These are phyloP conservation scores for Tulasnella sp. DNA, from an alignment of 768 basidiomycete species.

Conservation along the genomic window DNA sequence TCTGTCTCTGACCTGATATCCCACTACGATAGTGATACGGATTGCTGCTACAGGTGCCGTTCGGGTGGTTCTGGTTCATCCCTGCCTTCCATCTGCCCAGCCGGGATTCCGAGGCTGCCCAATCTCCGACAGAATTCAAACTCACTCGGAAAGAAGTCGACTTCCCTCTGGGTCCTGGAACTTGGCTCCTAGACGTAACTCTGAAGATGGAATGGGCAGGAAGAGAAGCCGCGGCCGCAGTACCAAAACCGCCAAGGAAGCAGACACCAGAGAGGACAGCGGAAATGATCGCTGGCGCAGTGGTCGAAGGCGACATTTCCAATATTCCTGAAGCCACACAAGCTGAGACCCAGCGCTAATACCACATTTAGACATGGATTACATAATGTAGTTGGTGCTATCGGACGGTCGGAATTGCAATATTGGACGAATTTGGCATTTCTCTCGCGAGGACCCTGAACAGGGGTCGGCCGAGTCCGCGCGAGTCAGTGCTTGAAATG, in stretches of 20 bases:
- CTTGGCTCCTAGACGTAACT: conserved; percentile 51
- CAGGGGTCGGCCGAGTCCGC: background rate
- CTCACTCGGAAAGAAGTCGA: conserved; percentile 61
- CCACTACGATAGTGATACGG: background rate
- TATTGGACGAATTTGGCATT: background rate
- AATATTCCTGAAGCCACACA: background rate
- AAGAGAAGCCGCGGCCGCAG: conserved; percentile 15
- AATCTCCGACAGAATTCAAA: conserved; percentile 21
- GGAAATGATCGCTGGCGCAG: background rate
- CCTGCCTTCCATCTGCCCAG: conserved; percentile 65
- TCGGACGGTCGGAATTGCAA: background rate
- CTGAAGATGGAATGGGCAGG: conserved; percentile 45
- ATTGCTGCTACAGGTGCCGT: conserved; percentile 39
- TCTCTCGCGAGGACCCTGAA: background rate
- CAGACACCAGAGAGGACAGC: background rate
- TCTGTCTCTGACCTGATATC: background rate
- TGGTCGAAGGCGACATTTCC: background rate
- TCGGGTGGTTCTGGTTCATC: conserved; percentile 82
- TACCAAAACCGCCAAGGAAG: conserved; percentile 18
- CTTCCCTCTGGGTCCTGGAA: conserved; percentile 66
- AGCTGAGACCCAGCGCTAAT: background rate
- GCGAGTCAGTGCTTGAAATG: background rate
- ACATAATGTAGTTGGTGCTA: background rate
- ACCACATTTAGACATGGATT: background rate
- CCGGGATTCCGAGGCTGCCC: background rate